These are phyloP conservation scores for Silene latifolia DNA, from an alignment of 148 eudicot genomes.

Conservation along the genomic window DNA sequence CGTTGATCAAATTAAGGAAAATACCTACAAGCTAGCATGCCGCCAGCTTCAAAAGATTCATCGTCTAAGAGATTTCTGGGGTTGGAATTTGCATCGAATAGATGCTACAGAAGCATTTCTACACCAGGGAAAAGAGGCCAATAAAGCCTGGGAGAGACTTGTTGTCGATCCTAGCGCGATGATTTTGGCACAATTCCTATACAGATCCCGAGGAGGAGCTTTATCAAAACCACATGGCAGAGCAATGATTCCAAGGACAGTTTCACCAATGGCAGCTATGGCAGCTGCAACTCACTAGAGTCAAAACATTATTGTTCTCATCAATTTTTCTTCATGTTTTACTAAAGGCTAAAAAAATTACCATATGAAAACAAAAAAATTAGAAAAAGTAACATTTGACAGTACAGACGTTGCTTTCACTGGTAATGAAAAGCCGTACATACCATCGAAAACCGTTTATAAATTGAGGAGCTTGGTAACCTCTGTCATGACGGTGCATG, in stretches of 20 bases:
- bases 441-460: conserved; percentile 28
- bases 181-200: conserved; percentile 39
- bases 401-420: conserved; percentile 20
- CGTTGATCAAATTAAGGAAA: conserved; percentile 54
- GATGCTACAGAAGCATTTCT: conserved; percentile 68
- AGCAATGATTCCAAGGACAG: conserved; percentile 16
- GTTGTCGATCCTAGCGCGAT: conserved; percentile 47
- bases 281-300: conserved; percentile 39
- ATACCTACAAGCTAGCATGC: conserved; percentile 56
- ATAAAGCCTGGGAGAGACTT: conserved; percentile 54
- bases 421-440: conserved; percentile 22
- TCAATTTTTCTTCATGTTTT: conserved; percentile 6
- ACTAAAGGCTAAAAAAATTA: conserved; percentile 5
- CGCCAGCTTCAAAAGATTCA: conserved; percentile 61
- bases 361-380: not conserved
- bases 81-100: conserved; percentile 56
- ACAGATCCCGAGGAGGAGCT: conserved; percentile 21
- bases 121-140: conserved; percentile 34
- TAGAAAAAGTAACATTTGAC: not conserved
- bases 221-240: conserved; percentile 24
- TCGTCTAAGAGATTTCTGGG: conserved; percentile 51
- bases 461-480: conserved; percentile 18
- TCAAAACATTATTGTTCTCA: not conserved
- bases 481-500: conserved; percentile 22
- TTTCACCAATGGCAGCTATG: conserved; percentile 34